Evolutionary conservation across 192 early-diverging fungal genomes (phyloP).

Genomic region (Coemansia sp.): DNA sequence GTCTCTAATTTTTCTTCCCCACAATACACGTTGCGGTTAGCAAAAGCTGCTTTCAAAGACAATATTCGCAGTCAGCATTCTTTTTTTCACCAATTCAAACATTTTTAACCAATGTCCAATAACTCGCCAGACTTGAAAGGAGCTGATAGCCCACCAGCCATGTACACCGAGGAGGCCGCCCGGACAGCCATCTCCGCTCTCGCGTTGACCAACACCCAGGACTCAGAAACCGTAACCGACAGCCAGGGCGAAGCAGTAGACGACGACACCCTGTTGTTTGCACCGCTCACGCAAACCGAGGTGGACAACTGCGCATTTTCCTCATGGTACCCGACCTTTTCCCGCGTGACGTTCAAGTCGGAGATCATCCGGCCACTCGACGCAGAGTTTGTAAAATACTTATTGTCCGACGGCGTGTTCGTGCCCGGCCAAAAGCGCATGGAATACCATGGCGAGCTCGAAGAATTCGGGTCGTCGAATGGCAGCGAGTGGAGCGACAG

Average conservation of each 20-base stretch:
- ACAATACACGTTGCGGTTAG: neutral
- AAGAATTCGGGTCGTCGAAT: slow-evolving; percentile 24
- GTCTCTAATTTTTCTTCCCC: neutral
- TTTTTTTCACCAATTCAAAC: too few species aligned
- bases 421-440: slow-evolving; percentile 61
- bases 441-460: slow-evolving; percentile 24
- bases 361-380: slow-evolving; percentile 69
- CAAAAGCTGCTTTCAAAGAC: too few species aligned
- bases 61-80: too few species aligned
- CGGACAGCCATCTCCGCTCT: slow-evolving; percentile 3
- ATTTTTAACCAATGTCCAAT: neutral
- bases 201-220: neutral
- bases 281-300: slow-evolving; percentile 60
- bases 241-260: neutral
- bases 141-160: too few species aligned
- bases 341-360: slow-evolving; percentile 65
- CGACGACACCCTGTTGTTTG: slow-evolving; percentile 33
- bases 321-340: slow-evolving; percentile 75
- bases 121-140: neutral
- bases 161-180: slow-evolving; percentile 1
- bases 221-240: neutral
- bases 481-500: slow-evolving; percentile 49
- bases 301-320: slow-evolving; percentile 71
- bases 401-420: slow-evolving; percentile 81
- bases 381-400: slow-evolving; percentile 76